Conservation (phyloP, 2,329 filamentous ascomycete species). For the Trichoderma cornu-damae region DNA sequence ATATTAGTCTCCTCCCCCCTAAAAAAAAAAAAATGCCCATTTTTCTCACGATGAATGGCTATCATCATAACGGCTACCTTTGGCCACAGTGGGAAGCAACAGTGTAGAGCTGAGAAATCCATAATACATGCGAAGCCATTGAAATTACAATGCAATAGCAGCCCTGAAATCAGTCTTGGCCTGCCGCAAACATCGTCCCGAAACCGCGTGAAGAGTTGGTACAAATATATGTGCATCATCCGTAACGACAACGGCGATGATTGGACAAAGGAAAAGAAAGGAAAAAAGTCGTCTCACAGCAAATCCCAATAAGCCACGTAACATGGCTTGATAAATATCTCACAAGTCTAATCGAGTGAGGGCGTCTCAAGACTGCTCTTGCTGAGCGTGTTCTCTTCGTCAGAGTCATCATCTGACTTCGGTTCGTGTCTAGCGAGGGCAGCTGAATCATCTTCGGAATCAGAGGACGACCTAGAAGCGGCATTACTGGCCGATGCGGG, state of each 20-base stretch:
- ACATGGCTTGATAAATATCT: background rate
- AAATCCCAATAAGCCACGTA: background rate
- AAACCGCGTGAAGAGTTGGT: background rate
- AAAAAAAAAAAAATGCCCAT: background rate
- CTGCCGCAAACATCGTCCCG: background rate
- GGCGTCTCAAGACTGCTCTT: background rate
- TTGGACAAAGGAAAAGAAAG: too few relatives aligned
- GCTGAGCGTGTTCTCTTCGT: constrained; percentile 1
- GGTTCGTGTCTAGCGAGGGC: background rate
- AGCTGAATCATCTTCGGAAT: background rate
- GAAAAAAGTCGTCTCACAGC: background rate
- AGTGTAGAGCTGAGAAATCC: background rate
- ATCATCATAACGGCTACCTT: background rate
- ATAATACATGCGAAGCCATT: background rate
- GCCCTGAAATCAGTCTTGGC: background rate
- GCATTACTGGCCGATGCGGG: background rate
- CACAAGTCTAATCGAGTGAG: background rate
- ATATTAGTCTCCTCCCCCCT: background rate
- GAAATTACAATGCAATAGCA: background rate
- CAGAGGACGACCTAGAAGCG: constrained; percentile 6
- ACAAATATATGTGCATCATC: background rate
- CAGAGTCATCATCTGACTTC: constrained; percentile 4
- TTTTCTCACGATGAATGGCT: background rate
- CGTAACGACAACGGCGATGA: background rate
- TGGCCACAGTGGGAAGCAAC: background rate